Conservation (phyloP, 1,139 yeast species). For the Protomyces inundatus region DNA sequence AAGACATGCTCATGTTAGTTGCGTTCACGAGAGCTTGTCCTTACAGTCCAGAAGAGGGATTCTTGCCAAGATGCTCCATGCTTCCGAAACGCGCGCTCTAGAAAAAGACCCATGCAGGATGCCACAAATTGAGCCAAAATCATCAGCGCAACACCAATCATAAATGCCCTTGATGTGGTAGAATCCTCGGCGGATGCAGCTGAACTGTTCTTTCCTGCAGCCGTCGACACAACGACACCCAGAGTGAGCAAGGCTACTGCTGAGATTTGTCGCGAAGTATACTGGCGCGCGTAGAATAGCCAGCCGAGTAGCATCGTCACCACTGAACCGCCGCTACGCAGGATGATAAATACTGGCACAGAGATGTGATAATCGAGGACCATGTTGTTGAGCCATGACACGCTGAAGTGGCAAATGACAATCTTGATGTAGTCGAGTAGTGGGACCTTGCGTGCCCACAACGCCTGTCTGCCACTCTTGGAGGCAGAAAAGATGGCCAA, state of each 20-base stretch:
- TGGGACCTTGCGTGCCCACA: conserved; percentile 46
- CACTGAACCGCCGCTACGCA: conserved; percentile 62
- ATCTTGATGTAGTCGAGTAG: conserved; percentile 47
- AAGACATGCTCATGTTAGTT: conserved; percentile 44
- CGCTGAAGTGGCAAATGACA: conserved; percentile 50
- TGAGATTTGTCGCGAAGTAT: conserved; percentile 45
- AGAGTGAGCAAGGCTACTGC: conserved; percentile 52
- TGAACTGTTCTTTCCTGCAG: conserved; percentile 31
- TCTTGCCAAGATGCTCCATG: conserved; percentile 65
- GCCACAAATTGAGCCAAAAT: conserved; percentile 48
- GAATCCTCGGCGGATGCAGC: neutral
- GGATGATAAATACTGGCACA: conserved; percentile 62
- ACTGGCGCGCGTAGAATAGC: conserved; percentile 45
- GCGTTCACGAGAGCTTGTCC: conserved; percentile 32
- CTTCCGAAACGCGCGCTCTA: conserved; percentile 47
- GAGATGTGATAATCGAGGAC: conserved; percentile 57
- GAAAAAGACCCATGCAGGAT: conserved; percentile 53
- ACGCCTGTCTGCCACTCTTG: conserved; percentile 34
- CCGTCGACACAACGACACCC: conserved; percentile 55
- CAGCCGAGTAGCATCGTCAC: conserved; percentile 56
- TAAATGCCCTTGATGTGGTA: neutral
- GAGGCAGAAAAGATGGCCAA: conserved; percentile 41
- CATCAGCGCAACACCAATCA: conserved; percentile 33
- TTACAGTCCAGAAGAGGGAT: conserved; percentile 50
- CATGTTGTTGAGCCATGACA: conserved; percentile 54